Percentiles rank a stretch among this genome's conserved stretches.
phyloP scores from a whole-genome alignment of 2,329 filamentous ascomycete genomes.

The Aschersonia sp. region DNA sequence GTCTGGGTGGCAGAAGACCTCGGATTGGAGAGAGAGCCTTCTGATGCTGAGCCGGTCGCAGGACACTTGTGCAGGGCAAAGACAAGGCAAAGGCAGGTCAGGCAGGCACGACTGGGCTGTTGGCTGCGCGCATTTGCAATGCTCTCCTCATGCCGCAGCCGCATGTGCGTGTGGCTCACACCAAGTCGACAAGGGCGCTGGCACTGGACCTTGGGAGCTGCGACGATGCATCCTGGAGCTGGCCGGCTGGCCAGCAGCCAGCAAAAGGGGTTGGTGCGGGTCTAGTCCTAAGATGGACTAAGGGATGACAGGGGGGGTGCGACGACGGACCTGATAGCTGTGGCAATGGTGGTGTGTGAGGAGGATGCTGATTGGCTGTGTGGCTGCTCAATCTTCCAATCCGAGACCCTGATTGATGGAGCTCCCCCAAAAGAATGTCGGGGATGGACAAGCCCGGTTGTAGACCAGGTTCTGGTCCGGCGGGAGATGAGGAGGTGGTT shows the following conservation, averaged over 20 bases:
- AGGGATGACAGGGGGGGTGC: neutral
- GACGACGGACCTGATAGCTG: neutral
- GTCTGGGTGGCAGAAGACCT: neutral
- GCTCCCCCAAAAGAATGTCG: neutral
- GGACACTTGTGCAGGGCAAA: neutral
- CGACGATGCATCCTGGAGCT: neutral
- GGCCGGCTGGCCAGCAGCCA: conserved; percentile 6
- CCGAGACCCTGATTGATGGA: conserved; percentile 2
- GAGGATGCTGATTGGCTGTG: conserved; percentile 2
- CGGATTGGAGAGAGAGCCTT: neutral
- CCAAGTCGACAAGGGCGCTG: no score
- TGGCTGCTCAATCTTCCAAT: conserved; percentile 1
- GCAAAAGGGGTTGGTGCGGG: conserved; percentile 17
- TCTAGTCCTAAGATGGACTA: conserved; percentile 13
- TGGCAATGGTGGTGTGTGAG: neutral
- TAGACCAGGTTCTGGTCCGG: neutral
- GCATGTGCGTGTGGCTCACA: neutral
- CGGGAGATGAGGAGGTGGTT: conserved; percentile 1
- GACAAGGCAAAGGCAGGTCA: neutral
- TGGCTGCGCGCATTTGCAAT: neutral
- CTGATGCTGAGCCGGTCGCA: neutral
- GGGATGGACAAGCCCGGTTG: neutral
- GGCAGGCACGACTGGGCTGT: conserved; percentile 2
- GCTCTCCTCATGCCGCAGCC: neutral
- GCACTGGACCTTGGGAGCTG: neutral